phyloP scores from a whole-genome alignment of 2,329 filamentous ascomycete species.

The Penicillium verrucosum region DNA sequence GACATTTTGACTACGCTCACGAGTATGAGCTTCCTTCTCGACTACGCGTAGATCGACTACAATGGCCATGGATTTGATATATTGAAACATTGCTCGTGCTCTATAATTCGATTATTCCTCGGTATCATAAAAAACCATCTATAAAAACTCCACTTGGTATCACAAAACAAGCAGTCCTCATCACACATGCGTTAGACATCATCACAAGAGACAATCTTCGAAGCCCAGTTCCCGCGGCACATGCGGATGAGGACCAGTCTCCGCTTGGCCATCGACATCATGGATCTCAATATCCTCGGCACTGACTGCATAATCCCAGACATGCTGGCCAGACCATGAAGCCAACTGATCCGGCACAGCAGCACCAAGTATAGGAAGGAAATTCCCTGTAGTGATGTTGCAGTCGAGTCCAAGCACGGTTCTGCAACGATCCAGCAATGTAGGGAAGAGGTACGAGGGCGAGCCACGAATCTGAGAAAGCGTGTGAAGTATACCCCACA shows the following conservation, averaged over 20 bases:
- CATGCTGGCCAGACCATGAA: slow-evolving; percentile 17
- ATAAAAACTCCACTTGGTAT: slow-evolving; percentile 20
- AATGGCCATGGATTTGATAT: background rate
- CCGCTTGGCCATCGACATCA: slow-evolving; percentile 7
- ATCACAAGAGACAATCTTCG: slow-evolving; percentile 6
- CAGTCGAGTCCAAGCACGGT: slow-evolving; percentile 32
- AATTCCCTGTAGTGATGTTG: slow-evolving; percentile 29
- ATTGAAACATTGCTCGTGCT: background rate
- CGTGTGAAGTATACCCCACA: slow-evolving; percentile 40
- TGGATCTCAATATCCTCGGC: slow-evolving; percentile 2
- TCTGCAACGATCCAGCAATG: slow-evolving; percentile 33
- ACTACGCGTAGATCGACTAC: background rate
- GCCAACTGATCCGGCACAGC: slow-evolving; percentile 9
- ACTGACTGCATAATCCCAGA: slow-evolving; percentile 15
- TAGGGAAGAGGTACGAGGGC: slow-evolving; percentile 37
- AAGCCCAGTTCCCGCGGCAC: slow-evolving; percentile 8
- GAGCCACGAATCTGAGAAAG: slow-evolving; percentile 40
- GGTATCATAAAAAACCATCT: slow-evolving; percentile 5
- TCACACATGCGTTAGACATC: background rate
- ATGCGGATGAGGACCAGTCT: background rate
- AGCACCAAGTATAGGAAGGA: slow-evolving; percentile 23
- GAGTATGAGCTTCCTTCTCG: background rate
- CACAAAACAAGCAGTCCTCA: slow-evolving; percentile 6
- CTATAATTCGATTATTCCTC: background rate
- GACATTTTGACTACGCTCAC: background rate